These are phyloP conservation scores for Suhomyces vadensis DNA, from an alignment of 805 yeast genomes.

Conservation along the genomic window DNA sequence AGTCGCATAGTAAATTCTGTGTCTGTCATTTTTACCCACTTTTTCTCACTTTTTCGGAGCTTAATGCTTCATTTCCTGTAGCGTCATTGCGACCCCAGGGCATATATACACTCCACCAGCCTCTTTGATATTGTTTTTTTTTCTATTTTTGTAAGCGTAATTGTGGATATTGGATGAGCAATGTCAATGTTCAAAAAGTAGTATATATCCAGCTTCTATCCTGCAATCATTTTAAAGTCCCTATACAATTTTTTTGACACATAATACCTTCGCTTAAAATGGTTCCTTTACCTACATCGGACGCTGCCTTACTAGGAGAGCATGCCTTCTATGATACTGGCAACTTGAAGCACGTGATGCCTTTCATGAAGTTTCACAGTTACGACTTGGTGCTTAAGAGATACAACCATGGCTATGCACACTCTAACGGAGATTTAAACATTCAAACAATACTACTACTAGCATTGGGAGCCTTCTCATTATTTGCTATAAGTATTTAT, in stretches of 20 bases:
- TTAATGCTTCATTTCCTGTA: background rate
- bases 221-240: background rate
- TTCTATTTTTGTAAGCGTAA: background rate
- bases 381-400: slow-evolving; percentile 16
- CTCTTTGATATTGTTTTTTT: background rate
- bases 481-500: background rate
- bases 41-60: background rate
- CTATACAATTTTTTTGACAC: background rate
- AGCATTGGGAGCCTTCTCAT: background rate
- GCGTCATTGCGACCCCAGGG: background rate
- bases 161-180: background rate
- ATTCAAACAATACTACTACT: background rate
- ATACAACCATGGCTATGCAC: slow-evolving; percentile 5
- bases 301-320: slow-evolving; percentile 21
- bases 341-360: slow-evolving; percentile 24
- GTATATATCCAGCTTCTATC: background rate
- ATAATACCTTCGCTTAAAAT: slow-evolving; percentile 12
- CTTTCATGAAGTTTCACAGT: slow-evolving; percentile 23
- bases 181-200: background rate
- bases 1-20: background rate
- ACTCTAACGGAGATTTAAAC: background rate
- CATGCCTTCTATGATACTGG: slow-evolving; percentile 34
- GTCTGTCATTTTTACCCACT: background rate
- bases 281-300: slow-evolving; percentile 26
- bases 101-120: background rate